These are phyloP conservation scores for Entomortierella chlamydospora DNA, from an alignment of 192 early-diverging fungal genomes.

Conservation along the genomic window DNA sequence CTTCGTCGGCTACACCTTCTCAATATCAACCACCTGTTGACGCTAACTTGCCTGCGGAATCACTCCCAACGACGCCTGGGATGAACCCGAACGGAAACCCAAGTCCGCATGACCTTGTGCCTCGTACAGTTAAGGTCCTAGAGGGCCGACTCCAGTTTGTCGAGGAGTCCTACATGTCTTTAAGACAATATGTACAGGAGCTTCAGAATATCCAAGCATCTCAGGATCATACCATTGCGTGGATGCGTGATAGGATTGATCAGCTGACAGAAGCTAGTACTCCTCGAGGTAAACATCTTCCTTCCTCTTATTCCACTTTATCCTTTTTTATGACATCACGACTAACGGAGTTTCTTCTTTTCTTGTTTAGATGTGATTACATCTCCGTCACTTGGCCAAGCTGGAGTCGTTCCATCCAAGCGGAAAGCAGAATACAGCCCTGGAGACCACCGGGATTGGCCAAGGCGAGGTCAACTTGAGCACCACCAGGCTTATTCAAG, in stretches of 20 bases:
- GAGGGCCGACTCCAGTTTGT: constrained; percentile 40
- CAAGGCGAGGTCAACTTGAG: constrained; percentile 16
- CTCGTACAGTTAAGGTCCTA: constrained; percentile 20
- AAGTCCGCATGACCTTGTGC: constrained; percentile 24
- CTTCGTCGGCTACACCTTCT: background rate
- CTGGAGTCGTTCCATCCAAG: constrained; percentile 42
- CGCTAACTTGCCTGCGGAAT: background rate
- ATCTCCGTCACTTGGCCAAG: constrained; percentile 24
- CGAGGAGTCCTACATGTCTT: constrained; percentile 42
- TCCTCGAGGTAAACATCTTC: constrained; percentile 20
- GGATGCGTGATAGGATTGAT: constrained; percentile 51
- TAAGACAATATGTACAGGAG: constrained; percentile 42
- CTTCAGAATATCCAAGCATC: constrained; percentile 33
- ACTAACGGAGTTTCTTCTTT: background rate
- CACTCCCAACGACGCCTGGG: background rate
- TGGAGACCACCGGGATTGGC: constrained; percentile 33
- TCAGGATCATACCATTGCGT: constrained; percentile 46
- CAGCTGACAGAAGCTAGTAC: constrained; percentile 21
- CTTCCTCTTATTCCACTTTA: background rate
- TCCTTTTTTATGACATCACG: background rate
- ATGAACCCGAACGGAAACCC: constrained; percentile 14
- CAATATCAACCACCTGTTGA: constrained; percentile 3
- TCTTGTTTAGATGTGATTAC: constrained; percentile 17
- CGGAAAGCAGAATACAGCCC: constrained; percentile 38
- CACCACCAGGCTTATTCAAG: constrained; percentile 4